Percentiles rank a stretch among this genome's conserved stretches.
Conservation (phyloP, 1,284 basidiomycete genomes). For the Lentinula novae-zelandiae region DNA sequence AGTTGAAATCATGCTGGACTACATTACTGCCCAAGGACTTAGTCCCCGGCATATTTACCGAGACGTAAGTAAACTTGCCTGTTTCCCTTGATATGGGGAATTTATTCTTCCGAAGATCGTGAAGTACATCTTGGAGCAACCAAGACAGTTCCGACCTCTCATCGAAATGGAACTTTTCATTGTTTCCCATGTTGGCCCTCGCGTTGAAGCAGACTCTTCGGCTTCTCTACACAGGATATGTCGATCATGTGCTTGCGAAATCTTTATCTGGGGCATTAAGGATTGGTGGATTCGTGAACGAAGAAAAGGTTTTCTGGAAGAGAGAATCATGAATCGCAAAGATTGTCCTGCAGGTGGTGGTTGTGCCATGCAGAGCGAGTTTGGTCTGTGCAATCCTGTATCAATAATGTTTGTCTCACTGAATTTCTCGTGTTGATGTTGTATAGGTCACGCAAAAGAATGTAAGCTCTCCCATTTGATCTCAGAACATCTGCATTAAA, state of each 20-base stretch:
- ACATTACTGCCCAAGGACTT: constrained; percentile 55
- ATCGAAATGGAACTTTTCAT: constrained; percentile 66
- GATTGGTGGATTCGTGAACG: constrained; percentile 81
- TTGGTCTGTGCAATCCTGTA: constrained; percentile 40
- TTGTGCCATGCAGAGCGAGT: constrained; percentile 59
- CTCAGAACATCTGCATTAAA: neutral
- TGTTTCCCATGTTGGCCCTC: constrained; percentile 52
- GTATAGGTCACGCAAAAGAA: constrained; percentile 63
- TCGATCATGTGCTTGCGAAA: constrained; percentile 66
- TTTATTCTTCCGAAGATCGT: constrained; percentile 39
- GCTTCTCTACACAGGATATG: constrained; percentile 59
- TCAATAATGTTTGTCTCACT: neutral
- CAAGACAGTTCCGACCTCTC: constrained; percentile 57
- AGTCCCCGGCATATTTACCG: constrained; percentile 69
- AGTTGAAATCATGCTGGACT: constrained; percentile 77
- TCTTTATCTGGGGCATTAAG: constrained; percentile 67
- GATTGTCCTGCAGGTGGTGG: constrained; percentile 59
- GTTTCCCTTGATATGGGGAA: constrained; percentile 1
- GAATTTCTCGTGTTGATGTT: neutral
- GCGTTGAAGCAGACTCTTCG: constrained; percentile 49
- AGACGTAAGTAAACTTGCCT: constrained; percentile 41
- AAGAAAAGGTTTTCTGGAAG: constrained; percentile 58
- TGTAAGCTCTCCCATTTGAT: constrained; percentile 41
- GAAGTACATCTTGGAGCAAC: constrained; percentile 52
- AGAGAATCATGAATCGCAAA: constrained; percentile 45